phyloP scores from a whole-genome alignment of 345 rosid species.

The Cochlearia excelsa region DNA sequence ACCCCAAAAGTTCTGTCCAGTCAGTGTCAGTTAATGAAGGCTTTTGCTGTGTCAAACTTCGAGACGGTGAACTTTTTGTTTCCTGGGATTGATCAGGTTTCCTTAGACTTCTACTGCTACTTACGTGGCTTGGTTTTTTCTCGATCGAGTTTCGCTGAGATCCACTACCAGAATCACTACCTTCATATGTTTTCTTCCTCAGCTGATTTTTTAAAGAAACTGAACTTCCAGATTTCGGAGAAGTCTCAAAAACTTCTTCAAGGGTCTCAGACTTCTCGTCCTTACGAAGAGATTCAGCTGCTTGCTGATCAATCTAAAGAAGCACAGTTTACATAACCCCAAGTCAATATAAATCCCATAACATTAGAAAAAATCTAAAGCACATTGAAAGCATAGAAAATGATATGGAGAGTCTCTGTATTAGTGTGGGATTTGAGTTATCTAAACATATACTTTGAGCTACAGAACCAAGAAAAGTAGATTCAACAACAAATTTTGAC shows the following conservation, averaged over 20 bases:
- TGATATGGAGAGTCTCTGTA: too few relatives aligned
- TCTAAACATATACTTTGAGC: too few relatives aligned
- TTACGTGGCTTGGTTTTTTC: conserved; percentile 26
- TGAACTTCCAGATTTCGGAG: conserved; percentile 46
- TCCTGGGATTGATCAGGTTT: conserved; percentile 37
- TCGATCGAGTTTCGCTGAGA: conserved; percentile 43
- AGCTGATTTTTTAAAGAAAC: conserved; percentile 85
- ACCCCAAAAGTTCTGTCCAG: conserved; percentile 77
- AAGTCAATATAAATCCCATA: too few relatives aligned
- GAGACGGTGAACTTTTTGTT: conserved; percentile 24
- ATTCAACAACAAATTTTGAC: too few relatives aligned
- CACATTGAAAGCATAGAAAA: too few relatives aligned
- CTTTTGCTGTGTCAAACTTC: conserved; percentile 36
- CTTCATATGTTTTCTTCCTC: conserved; percentile 52
- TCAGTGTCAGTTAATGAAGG: conserved; percentile 68
- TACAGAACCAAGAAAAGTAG: too few relatives aligned
- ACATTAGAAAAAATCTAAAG: too few relatives aligned
- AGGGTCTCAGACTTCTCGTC: conserved; percentile 58
- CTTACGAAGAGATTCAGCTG: conserved; percentile 85
- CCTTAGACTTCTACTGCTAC: conserved; percentile 21
- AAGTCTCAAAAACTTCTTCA: conserved; percentile 43
- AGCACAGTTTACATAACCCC: conserved; percentile 19
- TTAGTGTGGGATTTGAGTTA: too few relatives aligned
- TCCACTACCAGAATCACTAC: conserved; percentile 44
- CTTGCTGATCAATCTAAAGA: conserved; percentile 87